Percentiles rank a stretch among this genome's conserved stretches.
These are phyloP conservation scores for Erysimum pusillum DNA, from an alignment of 441 rosid species.

Conservation along the genomic window DNA sequence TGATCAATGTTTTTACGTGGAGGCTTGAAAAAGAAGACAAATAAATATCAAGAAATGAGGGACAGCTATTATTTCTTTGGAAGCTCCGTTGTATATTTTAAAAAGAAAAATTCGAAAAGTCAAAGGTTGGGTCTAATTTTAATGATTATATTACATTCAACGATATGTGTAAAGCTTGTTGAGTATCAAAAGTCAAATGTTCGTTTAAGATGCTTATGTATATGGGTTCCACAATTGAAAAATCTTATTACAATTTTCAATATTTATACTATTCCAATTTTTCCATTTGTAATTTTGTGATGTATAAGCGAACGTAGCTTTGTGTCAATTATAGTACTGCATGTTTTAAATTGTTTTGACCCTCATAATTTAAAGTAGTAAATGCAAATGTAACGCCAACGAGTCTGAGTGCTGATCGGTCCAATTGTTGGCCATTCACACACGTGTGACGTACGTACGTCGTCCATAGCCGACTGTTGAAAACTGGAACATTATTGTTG, in stretches of 20 bases:
- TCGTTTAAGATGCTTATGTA: neutral
- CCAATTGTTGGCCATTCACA: constrained; percentile 1
- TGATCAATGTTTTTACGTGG: constrained; percentile 38
- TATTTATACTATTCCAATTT: neutral
- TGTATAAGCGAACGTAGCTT: neutral
- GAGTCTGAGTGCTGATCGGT: neutral
- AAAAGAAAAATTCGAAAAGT: constrained; percentile 12
- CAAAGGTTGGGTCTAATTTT: constrained; percentile 7
- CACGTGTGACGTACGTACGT: neutral
- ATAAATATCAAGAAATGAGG: neutral
- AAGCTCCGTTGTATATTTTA: constrained; percentile 22
- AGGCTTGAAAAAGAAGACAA: constrained; percentile 14
- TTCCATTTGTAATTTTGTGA: neutral
- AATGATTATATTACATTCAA: neutral
- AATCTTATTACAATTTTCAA: neutral
- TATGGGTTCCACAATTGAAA: neutral
- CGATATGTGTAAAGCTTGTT: neutral
- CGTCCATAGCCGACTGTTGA: neutral
- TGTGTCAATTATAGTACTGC: neutral
- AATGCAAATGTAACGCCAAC: neutral
- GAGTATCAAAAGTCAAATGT: neutral
- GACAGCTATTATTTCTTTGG: constrained; percentile 22
- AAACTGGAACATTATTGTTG: neutral
- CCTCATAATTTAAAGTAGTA: neutral
- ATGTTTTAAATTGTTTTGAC: neutral